These are phyloP conservation scores for Corylus avellana DNA, from an alignment of 306 rosid species.

Conservation along the genomic window DNA sequence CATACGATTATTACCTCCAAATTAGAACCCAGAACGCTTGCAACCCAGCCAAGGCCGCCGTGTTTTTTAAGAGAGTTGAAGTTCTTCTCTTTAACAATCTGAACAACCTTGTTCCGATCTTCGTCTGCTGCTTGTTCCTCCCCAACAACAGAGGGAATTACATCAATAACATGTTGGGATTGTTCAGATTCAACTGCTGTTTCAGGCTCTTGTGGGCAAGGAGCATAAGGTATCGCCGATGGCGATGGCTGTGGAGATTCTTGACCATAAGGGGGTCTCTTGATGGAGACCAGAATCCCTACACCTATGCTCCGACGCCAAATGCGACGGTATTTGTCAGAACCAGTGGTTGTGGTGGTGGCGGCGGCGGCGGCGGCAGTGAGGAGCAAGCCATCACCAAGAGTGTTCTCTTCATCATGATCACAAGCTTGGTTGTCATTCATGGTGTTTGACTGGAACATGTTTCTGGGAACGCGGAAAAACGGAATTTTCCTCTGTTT, in stretches of 20 bases:
- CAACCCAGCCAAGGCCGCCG: slow-evolving; percentile 43
- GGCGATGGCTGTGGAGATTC: slow-evolving; percentile 16
- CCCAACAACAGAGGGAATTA: not conserved
- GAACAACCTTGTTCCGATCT: slow-evolving; percentile 9
- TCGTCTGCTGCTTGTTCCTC: not conserved
- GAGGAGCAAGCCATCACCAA: slow-evolving; percentile 31
- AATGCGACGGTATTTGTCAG: slow-evolving; percentile 9
- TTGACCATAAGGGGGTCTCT: slow-evolving; percentile 1
- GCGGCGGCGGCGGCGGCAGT: not conserved
- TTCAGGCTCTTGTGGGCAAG: slow-evolving; percentile 6
- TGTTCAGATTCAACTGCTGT: not conserved
- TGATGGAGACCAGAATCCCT: slow-evolving; percentile 30
- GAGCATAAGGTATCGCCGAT: not conserved
- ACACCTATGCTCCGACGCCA: slow-evolving; percentile 37
- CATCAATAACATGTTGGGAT: slow-evolving; percentile 20
- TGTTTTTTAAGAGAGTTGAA: slow-evolving; percentile 13
- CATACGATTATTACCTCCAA: slow-evolving; percentile 36
- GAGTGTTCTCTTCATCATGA: slow-evolving; percentile 6
- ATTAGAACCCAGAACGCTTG: slow-evolving; percentile 15
- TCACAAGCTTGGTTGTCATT: not conserved
- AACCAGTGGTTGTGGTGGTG: not conserved
- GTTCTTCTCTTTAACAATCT: slow-evolving; percentile 42
- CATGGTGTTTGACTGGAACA: slow-evolving; percentile 13
- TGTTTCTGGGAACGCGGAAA: not conserved
- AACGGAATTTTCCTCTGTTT: too few relatives aligned